Conservation (phyloP, 2,329 filamentous ascomycete species). For the Pyrenophora tritici-repentis region DNA sequence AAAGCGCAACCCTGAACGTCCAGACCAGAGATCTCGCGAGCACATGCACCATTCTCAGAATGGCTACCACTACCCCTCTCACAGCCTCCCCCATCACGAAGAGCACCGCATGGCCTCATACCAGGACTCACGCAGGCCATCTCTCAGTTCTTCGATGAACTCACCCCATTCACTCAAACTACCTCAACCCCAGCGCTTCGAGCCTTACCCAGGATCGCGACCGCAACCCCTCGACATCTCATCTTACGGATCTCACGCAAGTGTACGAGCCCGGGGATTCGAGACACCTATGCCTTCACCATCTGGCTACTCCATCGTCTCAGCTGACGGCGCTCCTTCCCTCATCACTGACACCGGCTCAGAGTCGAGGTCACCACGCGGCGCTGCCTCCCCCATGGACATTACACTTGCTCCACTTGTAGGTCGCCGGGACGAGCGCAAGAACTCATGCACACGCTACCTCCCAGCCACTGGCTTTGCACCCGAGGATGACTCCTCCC, state of each 20-base stretch:
- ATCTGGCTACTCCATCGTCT: slow-evolving; percentile 65
- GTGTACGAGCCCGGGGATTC: slow-evolving; percentile 39
- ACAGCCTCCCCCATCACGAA: slow-evolving; percentile 30
- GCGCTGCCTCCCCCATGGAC: slow-evolving; percentile 54
- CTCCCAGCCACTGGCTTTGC: slow-evolving; percentile 48
- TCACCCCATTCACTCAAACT: slow-evolving; percentile 40
- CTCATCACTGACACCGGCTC: slow-evolving; percentile 69
- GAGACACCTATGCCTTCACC: slow-evolving; percentile 69
- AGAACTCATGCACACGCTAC: slow-evolving; percentile 43
- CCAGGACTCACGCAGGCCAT: slow-evolving; percentile 36
- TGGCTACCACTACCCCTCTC: slow-evolving; percentile 39
- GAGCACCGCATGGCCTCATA: slow-evolving; percentile 36
- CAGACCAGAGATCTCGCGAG: slow-evolving; percentile 31
- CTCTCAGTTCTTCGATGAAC: slow-evolving; percentile 32
- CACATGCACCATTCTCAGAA: slow-evolving; percentile 40
- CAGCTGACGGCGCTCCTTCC: slow-evolving; percentile 68
- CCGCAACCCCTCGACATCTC: slow-evolving; percentile 41
- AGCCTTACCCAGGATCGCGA: slow-evolving; percentile 39
- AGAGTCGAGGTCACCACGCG: slow-evolving; percentile 53
- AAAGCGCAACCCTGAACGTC: slow-evolving; percentile 50
- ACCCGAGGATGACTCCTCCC: slow-evolving; percentile 40
- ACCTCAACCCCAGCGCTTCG: slow-evolving; percentile 40
- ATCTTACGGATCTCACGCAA: slow-evolving; percentile 26
- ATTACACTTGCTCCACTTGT: slow-evolving; percentile 47
- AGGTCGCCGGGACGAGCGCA: slow-evolving; percentile 44